Conservation (phyloP, 1,284 basidiomycete genomes). For the Moniliella sp. region DNA sequence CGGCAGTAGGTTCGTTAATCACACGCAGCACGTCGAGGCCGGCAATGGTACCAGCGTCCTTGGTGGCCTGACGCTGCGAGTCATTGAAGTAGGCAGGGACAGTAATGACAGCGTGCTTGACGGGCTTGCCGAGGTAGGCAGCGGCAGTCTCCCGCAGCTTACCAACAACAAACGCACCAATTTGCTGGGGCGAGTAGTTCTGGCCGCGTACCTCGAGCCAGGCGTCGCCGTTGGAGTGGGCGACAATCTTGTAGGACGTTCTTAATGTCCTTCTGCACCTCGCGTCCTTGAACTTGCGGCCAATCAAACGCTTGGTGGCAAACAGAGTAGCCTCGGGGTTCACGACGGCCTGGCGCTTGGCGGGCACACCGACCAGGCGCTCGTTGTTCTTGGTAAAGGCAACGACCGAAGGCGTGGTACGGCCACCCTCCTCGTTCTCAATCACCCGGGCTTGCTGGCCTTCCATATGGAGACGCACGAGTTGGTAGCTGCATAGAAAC, state of each 20-base stretch:
- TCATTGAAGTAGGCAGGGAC: slow-evolving; percentile 99
- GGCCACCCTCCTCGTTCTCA: slow-evolving; percentile 89
- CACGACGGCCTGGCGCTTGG: slow-evolving; percentile 88
- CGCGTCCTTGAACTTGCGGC: slow-evolving; percentile 79
- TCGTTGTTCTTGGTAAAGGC: slow-evolving; percentile 69
- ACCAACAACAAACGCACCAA: slow-evolving; percentile 59
- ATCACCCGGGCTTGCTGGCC: slow-evolving; percentile 70
- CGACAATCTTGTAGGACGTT: slow-evolving; percentile 53
- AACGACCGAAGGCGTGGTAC: slow-evolving; percentile 91
- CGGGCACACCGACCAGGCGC: slow-evolving; percentile 70
- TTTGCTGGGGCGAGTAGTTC: slow-evolving; percentile 44
- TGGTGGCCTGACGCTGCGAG: slow-evolving; percentile 91
- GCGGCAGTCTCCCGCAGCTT: slow-evolving; percentile 94
- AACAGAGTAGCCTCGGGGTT: slow-evolving; percentile 45
- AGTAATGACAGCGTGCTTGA: slow-evolving; percentile 77
- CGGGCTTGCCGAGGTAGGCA: slow-evolving; percentile 69
- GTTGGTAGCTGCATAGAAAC: slow-evolving; percentile 23
- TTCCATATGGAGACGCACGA: slow-evolving; percentile 48
- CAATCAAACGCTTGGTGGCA: slow-evolving; percentile 87
- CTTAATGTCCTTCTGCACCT: slow-evolving; percentile 72
- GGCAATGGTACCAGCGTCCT: slow-evolving; percentile 87
- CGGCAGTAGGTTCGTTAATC: slow-evolving; percentile 95
- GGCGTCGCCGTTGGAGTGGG: slow-evolving; percentile 44
- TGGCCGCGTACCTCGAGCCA: slow-evolving; percentile 52
- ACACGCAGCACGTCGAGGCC: slow-evolving; percentile 91